Evolutionary conservation across 257 asterid genomes (phyloP), one percentile per base, ranked within the genome.

Genomic region (Capsicum pubescens): DNA sequence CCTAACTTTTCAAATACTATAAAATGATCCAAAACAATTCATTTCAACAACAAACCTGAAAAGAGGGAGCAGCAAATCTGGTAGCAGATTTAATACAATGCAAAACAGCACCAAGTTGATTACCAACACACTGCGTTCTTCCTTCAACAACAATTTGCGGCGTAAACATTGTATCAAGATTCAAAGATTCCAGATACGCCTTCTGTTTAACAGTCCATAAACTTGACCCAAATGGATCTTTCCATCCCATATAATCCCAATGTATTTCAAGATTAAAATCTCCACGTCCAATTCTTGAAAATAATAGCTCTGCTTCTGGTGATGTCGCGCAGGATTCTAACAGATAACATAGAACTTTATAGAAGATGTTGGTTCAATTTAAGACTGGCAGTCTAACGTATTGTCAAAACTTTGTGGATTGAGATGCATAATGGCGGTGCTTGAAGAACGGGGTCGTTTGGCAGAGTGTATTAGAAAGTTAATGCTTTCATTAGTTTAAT

Each of bases 191-290:
- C 3, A 95, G 93, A 56, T 95, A 95, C 42, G 92, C 94, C 92
- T 95, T 95, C 26, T 95, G 98, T 26, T 98, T 86, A 0, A 94
- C 98, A 42, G 99, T 95, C 99, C 99, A 95, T 55, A 87, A 90
- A 86, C 90, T 89, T 0, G 98, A 95, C 32, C 92, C 98, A 48
- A 88, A 95, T 0, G 98, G 95, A 26, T 95, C 99, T 82, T 92
- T 95, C 99, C 99, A 94, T 35, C 98, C 99, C 87, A 84, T 91
- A 52, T 95, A 94, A 82, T 95, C 98, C 98, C 99, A 95, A 68
- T 89, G 99, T 84, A 64, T 88, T 9, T 91, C 94, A 9, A 92
- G 86, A 57, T 89, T 84, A 89, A 92, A 95, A 46, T 95, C 98
- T 14, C 99, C 99, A 69, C 99, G 87, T 39, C 98, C 99, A 16